Base-by-base conservation (phyloP, 345 rosid genomes). In the Dimocarpus longan region DNA sequence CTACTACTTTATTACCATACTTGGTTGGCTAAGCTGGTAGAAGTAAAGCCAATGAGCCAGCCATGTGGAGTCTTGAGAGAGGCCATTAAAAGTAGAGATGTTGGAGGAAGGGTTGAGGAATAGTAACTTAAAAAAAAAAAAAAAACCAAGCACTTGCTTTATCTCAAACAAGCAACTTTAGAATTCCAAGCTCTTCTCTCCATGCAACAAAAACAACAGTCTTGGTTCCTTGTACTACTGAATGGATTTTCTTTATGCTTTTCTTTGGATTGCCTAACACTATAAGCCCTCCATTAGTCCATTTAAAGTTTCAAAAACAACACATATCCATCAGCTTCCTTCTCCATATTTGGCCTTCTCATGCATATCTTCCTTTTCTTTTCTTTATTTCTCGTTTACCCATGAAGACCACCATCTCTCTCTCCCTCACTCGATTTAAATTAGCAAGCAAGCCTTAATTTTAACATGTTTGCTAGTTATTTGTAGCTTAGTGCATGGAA, bases 111-210 rank as follows among this genome's bases (percentile, higher is more conserved):
- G 79, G 52, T 46, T 28, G 77, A 50, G 63, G 72, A 79, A 73
- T 68, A 48, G 82, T 65, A 73, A 67, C 74, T 59, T 68, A n/a
- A n/a, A n/a, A n/a, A n/a, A n/a, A n/a, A n/a, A 46, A 62, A 50
- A 67, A 52, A 60, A 54, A 76, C 56, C 78, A 85, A 80, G 64
- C 46, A 71, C 50, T 75, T 78, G 77, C 88, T 88, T 86, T 85
- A 74, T 77, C 63, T 21, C 50, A 46, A 74, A 28, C 64, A 39
- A 74, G 22, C 64, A 76, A 78, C 88, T 86, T 82, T 82, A 69
- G 81, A 86, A 86, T 84, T 82, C 87, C 82, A 78, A 84, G 89
- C 89, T 81, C 87, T 80, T 78, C 76, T 78, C 75, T 84, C 81
- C 82, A 82, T 78, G 81, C 84, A 79, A 56, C 48, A 73, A 78